Percentiles rank a stretch among this genome's conserved stretches.
phyloP scores from a whole-genome alignment of 2,329 filamentous ascomycete species.

The Nigrospora oryzae region DNA sequence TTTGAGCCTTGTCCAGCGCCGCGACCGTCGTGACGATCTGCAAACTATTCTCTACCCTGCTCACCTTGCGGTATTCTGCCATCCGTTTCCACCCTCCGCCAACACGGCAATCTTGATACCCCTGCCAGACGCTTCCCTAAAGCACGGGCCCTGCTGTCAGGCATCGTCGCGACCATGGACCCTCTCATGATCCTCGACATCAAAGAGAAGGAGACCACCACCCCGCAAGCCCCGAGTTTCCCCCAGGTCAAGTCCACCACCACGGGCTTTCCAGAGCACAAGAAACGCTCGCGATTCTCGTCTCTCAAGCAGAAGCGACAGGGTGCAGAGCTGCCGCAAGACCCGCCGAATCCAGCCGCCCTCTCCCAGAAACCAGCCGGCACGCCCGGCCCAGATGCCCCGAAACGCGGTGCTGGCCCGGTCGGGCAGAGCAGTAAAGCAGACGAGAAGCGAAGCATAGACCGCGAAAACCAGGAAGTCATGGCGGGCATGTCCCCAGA shows the following conservation, averaged over 20 bases:
- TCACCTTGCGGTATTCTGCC: no score
- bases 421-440: slow-evolving; percentile 23
- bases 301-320: slow-evolving; percentile 69
- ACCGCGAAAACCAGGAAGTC: slow-evolving; percentile 69
- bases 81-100: no score
- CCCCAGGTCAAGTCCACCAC: slow-evolving; percentile 47
- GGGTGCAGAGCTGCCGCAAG: slow-evolving; percentile 15
- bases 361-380: slow-evolving; percentile 11
- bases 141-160: no score
- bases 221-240: slow-evolving; percentile 53
- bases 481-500: slow-evolving; percentile 70
- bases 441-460: slow-evolving; percentile 64
- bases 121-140: no score
- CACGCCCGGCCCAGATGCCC: slow-evolving; percentile 7
- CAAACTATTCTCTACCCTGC: no score
- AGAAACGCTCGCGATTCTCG: slow-evolving; percentile 64
- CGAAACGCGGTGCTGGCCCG: slow-evolving; percentile 5
- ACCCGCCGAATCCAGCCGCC: slow-evolving; percentile 10
- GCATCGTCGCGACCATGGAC: slow-evolving; percentile 6
- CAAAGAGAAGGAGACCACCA: slow-evolving; percentile 59
- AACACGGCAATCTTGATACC: no score
- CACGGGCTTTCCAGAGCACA: slow-evolving; percentile 83
- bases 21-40: no score
- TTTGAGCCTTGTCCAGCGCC: no score
- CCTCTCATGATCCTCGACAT: slow-evolving; percentile 60